Percentiles rank a stretch among this genome's conserved stretches.
These are phyloP conservation scores for Hibiscus mutabilis DNA, from an alignment of 345 rosid species.

Conservation along the genomic window DNA sequence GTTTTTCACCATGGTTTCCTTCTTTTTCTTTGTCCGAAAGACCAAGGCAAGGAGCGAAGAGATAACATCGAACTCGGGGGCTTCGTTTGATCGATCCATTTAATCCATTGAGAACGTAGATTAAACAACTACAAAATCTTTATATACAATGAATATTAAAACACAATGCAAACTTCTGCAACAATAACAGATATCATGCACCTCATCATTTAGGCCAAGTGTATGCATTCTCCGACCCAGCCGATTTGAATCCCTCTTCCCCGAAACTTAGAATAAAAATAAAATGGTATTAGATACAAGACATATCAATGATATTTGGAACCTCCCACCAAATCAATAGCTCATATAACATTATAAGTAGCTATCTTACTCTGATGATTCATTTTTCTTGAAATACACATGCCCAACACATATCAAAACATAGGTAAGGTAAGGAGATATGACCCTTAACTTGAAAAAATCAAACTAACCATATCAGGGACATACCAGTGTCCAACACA, in stretches of 20 bases:
- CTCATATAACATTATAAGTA: neutral
- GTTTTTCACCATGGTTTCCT: neutral
- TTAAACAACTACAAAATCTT: neutral
- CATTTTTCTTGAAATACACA: neutral
- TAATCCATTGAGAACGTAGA: neutral
- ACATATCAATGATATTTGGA: neutral
- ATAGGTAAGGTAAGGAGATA: neutral
- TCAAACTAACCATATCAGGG: neutral
- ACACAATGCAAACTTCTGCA: neutral
- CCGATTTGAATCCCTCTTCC: neutral
- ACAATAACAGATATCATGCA: neutral
- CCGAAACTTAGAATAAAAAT: neutral
- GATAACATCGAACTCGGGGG: neutral
- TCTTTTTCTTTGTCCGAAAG: neutral
- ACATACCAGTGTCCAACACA: neutral
- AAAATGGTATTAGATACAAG: neutral
- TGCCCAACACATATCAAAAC: neutral
- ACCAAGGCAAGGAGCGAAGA: neutral
- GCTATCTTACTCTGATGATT: neutral
- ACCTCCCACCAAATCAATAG: conserved; percentile 17
- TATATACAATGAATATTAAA: neutral
- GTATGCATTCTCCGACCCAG: neutral
- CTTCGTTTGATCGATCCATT: neutral
- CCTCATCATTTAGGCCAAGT: neutral
- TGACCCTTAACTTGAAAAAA: neutral